A percentile compares a stretch with the other conserved stretches of the same genome.
These are phyloP conservation scores for Amesomyces nigricolor DNA, from an alignment of 2,329 filamentous ascomycete species.

Conservation along the genomic window DNA sequence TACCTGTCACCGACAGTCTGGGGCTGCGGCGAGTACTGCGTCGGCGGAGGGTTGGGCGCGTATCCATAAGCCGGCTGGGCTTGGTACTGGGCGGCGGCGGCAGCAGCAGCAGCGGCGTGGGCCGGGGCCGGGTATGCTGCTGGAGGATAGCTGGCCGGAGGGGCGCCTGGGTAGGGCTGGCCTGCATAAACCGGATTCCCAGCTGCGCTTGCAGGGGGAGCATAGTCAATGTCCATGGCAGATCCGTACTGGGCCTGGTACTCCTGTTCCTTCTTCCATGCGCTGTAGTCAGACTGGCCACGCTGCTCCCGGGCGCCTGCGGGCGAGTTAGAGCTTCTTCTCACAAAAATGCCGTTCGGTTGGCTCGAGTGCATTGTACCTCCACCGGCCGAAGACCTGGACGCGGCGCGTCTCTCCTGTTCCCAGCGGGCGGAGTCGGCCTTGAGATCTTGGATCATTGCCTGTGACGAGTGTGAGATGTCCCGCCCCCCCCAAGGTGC, in stretches of 20 bases:
- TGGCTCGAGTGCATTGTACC: slow-evolving; percentile 53
- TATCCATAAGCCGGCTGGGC: slow-evolving; percentile 16
- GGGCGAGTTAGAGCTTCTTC: slow-evolving; percentile 56
- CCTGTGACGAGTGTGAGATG: slow-evolving; percentile 35
- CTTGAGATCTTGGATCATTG: slow-evolving; percentile 59
- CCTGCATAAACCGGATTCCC: slow-evolving; percentile 17
- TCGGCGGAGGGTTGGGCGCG: slow-evolving; percentile 15
- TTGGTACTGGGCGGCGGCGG: slow-evolving; percentile 13
- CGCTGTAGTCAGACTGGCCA: slow-evolving; percentile 34
- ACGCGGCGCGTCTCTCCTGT: slow-evolving; percentile 52
- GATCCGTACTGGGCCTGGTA: slow-evolving; percentile 18
- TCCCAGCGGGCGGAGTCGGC: slow-evolving; percentile 58
- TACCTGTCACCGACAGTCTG: slow-evolving; percentile 22
- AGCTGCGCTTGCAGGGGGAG: slow-evolving; percentile 14
- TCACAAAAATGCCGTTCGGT: slow-evolving; percentile 42
- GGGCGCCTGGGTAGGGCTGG: slow-evolving; percentile 21
- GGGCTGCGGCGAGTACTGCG: slow-evolving; percentile 24
- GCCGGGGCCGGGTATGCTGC: slow-evolving; percentile 15
- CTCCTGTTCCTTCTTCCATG: slow-evolving; percentile 26
- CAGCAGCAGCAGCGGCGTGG: slow-evolving; percentile 4
- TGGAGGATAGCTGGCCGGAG: slow-evolving; percentile 28
- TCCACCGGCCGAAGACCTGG: slow-evolving; percentile 41
- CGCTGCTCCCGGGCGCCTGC: slow-evolving; percentile 35
- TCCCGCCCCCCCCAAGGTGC: slow-evolving; percentile 1
- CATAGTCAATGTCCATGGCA: slow-evolving; percentile 27